Percentiles rank a stretch among this genome's conserved stretches.
Conservation (phyloP, 2,329 filamentous ascomycete species). For the Colletotrichum sp. region DNA sequence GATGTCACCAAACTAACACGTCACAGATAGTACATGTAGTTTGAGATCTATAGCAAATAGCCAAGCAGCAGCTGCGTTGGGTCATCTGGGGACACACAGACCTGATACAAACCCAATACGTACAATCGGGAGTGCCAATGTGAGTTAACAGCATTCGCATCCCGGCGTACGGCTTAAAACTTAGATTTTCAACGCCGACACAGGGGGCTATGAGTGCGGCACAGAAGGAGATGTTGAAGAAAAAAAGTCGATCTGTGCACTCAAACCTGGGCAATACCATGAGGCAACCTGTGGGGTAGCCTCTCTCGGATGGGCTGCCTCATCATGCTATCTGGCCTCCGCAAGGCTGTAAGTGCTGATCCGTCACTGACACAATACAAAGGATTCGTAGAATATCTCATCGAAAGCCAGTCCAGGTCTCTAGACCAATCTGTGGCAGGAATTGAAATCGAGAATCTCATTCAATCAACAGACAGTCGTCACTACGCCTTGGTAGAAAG, state of each 20-base stretch:
- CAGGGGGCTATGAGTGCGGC: background rate
- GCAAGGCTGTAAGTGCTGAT: background rate
- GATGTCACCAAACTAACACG: background rate
- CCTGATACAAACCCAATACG: background rate
- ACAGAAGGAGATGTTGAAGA: background rate
- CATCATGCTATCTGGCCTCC: background rate
- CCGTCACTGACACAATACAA: background rate
- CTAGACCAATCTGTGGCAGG: background rate
- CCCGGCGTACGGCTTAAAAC: background rate
- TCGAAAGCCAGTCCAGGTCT: background rate
- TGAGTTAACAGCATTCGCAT: background rate
- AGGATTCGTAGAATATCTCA: background rate
- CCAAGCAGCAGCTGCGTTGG: background rate
- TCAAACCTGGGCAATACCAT: background rate
- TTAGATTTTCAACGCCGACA: background rate
- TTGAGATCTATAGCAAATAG: background rate
- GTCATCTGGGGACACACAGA: background rate
- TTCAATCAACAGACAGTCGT: background rate
- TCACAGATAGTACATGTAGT: background rate
- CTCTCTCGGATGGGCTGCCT: background rate
- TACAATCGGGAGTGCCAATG: background rate
- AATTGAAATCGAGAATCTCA: background rate
- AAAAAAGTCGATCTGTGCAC: background rate
- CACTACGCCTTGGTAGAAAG: background rate
- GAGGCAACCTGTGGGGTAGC: background rate